Evolutionary conservation across 768 basidiomycete genomes (phyloP), one percentile per base, ranked within the genome.

Genomic region (Gautieria morchelliformis): DNA sequence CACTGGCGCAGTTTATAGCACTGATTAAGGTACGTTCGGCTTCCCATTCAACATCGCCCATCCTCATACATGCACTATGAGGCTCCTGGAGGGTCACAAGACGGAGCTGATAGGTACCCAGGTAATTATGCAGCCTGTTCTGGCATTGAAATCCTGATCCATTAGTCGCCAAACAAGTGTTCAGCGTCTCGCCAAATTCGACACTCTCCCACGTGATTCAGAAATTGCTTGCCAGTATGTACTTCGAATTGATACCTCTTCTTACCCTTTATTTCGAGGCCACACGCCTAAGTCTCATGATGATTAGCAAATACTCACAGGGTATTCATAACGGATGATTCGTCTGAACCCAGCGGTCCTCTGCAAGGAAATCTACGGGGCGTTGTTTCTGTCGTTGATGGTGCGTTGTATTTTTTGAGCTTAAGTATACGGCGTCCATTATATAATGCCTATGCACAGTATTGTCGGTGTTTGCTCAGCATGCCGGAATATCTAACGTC

Each of bases 331-430:
- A 85, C 83, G 2, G 78, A 79, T 53, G 87, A 90, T 52, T 74
- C 78, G 8, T 60, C 70, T 1, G 70, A 71, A 50, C 40, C 52
- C 35, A 40, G 48, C 32, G 22, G 41, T 30, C 47, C 59, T 17
- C 20, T 51, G 24, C 47, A 41, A 14, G 65, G 58, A 1, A 63
- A 64, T 52, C 55, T 64, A 22, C 63, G 60, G 8, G 89, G 89
- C 14, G 78, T 92, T n/a, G 84, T 90, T 10, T 90, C 89, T 14
- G 78, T 87, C 58, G 87, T 89, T 22, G 89, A 92, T 65, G 82
- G 89, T 91, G 64, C 59, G 82, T 73, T 32, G 37, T 49, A 14
- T 14, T 20, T 14, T 37, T 46, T 32, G 10, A 30, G 37, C 6
- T 37, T 12, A 27, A 27, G 2, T 35, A 22, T 49, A 15, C 22